Evolutionary conservation across 495 filamentous ascomycete genomes (phyloP).

Genomic region (Penicillium coffeae): DNA sequence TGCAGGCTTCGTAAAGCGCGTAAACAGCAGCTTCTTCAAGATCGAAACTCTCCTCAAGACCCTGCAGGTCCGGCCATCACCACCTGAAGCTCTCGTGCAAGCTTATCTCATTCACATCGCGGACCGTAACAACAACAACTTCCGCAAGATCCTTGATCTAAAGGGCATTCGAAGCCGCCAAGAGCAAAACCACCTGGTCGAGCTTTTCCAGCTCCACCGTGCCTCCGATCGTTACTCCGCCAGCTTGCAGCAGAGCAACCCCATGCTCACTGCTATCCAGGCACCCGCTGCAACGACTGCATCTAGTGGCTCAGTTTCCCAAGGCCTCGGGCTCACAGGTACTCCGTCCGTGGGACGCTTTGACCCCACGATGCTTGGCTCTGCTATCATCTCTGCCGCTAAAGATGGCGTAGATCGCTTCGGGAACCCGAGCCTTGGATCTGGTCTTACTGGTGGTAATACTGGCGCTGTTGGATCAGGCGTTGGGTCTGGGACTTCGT

Average conservation of each 20-base stretch:
- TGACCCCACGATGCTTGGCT: conserved; percentile 70
- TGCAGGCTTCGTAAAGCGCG: conserved; percentile 76
- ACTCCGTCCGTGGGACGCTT: conserved; percentile 55
- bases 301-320: conserved; percentile 36
- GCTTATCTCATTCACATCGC: conserved; percentile 94
- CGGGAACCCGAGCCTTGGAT: conserved; percentile 52
- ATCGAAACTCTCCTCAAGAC: conserved; percentile 94
- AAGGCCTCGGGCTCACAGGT: conserved; percentile 36
- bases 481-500: conserved; percentile 14
- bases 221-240: conserved; percentile 52
- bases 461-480: conserved; percentile 13
- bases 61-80: conserved; percentile 86
- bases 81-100: conserved; percentile 90
- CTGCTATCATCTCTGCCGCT: conserved; percentile 73
- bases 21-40: conserved; percentile 77
- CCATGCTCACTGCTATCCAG: conserved; percentile 39
- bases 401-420: conserved; percentile 88
- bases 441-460: conserved; percentile 16
- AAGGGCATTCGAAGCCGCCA: conserved; percentile 75
- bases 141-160: conserved; percentile 91
- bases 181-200: conserved; percentile 79
- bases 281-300: conserved; percentile 36
- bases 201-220: conserved; percentile 83
- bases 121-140: conserved; percentile 87
- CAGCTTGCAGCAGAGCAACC: conserved; percentile 41